Base-by-base conservation (phyloP, 495 filamentous ascomycete genomes). In the Neurospora tetrasperma region DNA sequence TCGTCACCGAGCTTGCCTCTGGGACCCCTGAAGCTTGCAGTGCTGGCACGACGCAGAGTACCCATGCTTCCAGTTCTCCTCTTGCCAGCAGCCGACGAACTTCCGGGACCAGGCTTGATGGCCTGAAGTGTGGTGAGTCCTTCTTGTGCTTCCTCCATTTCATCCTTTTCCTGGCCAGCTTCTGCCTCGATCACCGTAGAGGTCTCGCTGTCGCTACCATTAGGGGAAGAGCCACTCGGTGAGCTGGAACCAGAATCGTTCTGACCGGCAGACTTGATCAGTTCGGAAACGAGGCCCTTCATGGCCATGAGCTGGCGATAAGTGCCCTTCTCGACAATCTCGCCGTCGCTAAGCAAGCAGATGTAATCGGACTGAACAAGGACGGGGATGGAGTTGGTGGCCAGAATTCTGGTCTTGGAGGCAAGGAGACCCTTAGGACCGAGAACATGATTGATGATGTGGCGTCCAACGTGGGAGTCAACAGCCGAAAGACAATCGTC, bases 401-500 rank as follows among this genome's bases (percentile, higher is more conserved):
- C 96, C 69, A 99, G 86, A 69, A 99, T 92, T 77, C 94, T 90
- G 12, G 96, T 97, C 81, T 98, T 99, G 46, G 90, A 87, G 62
- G 82, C 87, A 41, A 99, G 87, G 20, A 99, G 86, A 72, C 96
- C 96, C 69, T 90, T 91, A 7, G 89, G 84, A 11, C 96, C 96
- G 48, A 99, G 88, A 10, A 99, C 96, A 75, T 93, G 91, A 79
- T 98, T 90, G 75, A 98, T 98, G 59, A 99, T 84, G 81, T 98
- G 96, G 71, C 93, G 87, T 42, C 96, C 96, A 71, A 99, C 96
- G 79, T 99, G 96, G 74, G 97, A 96, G 82, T 99, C 96, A 20
- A 99, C 96, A 2, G 96, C 96, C 35, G 95, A 98, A 23, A 99
- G 85, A 73, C 92, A 90, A 80, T 99, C 96, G 77, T 99, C 96